Base-by-base conservation (phyloP, 495 filamentous ascomycete species). In the Mytilinidion resinicola region DNA sequence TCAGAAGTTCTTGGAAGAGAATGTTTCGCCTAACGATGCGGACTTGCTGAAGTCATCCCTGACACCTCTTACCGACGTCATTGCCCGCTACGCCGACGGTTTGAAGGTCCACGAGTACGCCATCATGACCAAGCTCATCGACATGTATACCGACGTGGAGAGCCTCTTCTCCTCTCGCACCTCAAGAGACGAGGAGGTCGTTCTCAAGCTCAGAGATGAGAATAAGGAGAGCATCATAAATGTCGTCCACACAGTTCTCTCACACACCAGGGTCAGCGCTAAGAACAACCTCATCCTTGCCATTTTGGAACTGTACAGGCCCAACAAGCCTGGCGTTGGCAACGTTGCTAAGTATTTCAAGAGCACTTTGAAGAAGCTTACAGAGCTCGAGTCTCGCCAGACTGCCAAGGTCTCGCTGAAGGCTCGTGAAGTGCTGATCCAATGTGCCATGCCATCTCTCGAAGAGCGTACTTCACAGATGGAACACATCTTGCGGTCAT, bases 401-500 rank as follows among this genome's bases (percentile, higher is more conserved):
- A 91, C 90, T 12, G 88, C 93, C 55, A 98, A 98, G 83, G 91
- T 98, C 36, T 88, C 92, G 0, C 82, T 97, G 65, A 97, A 97
- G 78, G 92, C 93, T 36, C 88, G 93, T 64, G 93, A 98, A 72
- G 85, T 97, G 33, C 81, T 97, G 49, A 98, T 98, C 57, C 93
- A 97, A 74, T 96, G 90, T 63, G 91, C 93, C 35, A 80, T 98
- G 68, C 93, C 93, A 0, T 97, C 95, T 5, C 79, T 98, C 20
- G 93, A 97, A 71, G 93, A 98, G 79, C 82, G 93, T 62, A 85
- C 88, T 7, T 82, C 86, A 36, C 93, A 98, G 75, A 96, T 98
- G 93, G 95, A 97, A 76, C 92, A 96, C 73, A 98, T 98, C 65
- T 81, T 98, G 35, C 89, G 92, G 39, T 95, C 93, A 36, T 91